Evolutionary conservation across 1,139 yeast species (phyloP), one percentile per base, ranked within the genome.

Genomic region (Suhomyces anneliseae): DNA sequence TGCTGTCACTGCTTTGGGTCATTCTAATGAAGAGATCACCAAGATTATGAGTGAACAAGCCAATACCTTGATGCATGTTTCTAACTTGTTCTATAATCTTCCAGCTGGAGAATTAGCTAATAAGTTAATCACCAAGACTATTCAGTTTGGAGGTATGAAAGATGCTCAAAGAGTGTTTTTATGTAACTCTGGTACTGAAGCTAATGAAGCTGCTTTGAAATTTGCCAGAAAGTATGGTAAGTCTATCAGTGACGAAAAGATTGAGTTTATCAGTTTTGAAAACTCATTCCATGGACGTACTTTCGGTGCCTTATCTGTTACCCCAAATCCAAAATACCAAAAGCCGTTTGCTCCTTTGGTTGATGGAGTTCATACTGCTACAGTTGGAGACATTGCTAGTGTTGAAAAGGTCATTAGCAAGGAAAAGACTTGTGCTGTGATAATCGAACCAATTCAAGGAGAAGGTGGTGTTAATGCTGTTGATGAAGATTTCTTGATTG

Each of bases 361-460:
- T 29, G 97, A 97, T 6, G 96, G 96, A 6, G 87, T 90, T 45
- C 72, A 78, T 47, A 76, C 78, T 40, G 93, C 92, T 15, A 72
- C 73, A 44, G 74, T 85, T 45, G 81, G 79, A 51, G 82, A 85
- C 58, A 71, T 85, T 36, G 77, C 71, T 42, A 78, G 85, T 32
- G 84, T 89, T 10, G 76, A 82, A 52, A 58, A 65, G 2, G 60
- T 83, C 14, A 83, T 90, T 46, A 78, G 78, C 51, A 67, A 66
- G 50, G 87, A 85, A 8, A 82, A 85, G 58, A 85, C 97, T 0
- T 90, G 96, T 60, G 99, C 92, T 45, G 95, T 93, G 36, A 92
- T 93, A 47, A 83, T 93, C 36, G 99, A 93, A 70, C 99, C 99
- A 19, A 85, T 93, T 50, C 99, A 93, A 72, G 99, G 98, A 56